A percentile compares a stretch with the other conserved stretches of the same genome.
phyloP scores from a whole-genome alignment of 352 stramenopile genomes.

The Pythium diclinum region DNA sequence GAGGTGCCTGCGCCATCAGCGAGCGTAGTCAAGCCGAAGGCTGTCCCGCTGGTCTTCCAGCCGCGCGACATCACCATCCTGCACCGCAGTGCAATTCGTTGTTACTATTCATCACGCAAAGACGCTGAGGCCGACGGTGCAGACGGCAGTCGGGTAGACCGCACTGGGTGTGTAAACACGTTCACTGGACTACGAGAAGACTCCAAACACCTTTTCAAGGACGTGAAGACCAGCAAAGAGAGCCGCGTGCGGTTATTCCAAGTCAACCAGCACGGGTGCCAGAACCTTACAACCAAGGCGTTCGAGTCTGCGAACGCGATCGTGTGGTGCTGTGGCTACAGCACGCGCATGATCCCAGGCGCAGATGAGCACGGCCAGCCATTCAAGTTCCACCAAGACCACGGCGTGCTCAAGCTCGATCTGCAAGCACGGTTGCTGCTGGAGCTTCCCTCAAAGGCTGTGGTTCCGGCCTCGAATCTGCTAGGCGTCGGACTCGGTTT shows the following conservation, averaged over 20 bases:
- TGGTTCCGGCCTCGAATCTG: conserved; percentile 26
- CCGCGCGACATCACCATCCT: conserved; percentile 80
- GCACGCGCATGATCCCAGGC: conserved; percentile 52
- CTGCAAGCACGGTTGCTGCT: conserved; percentile 47
- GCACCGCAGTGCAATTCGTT: conserved; percentile 71
- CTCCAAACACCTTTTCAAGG: conserved; percentile 73
- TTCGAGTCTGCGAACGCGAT: conserved; percentile 71
- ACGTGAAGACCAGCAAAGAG: conserved; percentile 57
- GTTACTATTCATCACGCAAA: conserved; percentile 75
- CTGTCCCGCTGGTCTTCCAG: conserved; percentile 33
- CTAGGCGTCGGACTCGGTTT: conserved; percentile 79
- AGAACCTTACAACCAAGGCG: conserved; percentile 53
- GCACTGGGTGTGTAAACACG: conserved; percentile 74
- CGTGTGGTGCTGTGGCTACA: conserved; percentile 82
- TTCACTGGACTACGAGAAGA: conserved; percentile 85
- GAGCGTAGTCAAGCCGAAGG: neutral
- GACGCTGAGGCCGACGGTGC: conserved; percentile 73
- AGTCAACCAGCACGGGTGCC: conserved; percentile 53
- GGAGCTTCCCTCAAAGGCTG: conserved; percentile 5
- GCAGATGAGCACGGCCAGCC: conserved; percentile 45
- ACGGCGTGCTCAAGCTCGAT: conserved; percentile 72
- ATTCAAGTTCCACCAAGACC: conserved; percentile 44
- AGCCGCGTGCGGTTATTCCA: conserved; percentile 69
- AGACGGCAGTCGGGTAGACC: conserved; percentile 50
- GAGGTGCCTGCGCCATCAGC: neutral